phyloP scores from a whole-genome alignment of 1,284 basidiomycete genomes.

The Leucoagaricus sp. region DNA sequence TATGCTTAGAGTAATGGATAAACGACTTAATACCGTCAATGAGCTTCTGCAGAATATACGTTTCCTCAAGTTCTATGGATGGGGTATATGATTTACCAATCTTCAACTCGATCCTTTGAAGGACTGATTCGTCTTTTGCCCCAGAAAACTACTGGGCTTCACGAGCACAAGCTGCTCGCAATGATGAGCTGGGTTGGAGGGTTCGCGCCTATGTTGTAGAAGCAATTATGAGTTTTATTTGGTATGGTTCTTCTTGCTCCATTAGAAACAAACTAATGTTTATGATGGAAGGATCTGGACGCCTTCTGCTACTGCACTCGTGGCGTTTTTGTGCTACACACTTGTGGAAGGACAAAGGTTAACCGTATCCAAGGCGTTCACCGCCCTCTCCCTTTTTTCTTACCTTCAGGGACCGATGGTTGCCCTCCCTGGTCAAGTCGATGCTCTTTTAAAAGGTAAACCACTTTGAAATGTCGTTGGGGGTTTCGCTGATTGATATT shows the following conservation, averaged over 20 bases:
- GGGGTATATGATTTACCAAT: conserved; percentile 46
- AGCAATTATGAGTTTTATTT: conserved; percentile 62
- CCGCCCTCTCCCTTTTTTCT: conserved; percentile 64
- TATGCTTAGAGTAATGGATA: conserved; percentile 72
- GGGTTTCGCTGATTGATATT: conserved; percentile 13
- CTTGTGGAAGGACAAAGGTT: conserved; percentile 56
- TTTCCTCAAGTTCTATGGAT: conserved; percentile 73
- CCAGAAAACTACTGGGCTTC: conserved; percentile 56
- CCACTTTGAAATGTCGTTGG: neutral
- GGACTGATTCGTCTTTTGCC: neutral
- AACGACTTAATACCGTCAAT: conserved; percentile 75
- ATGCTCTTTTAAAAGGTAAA: conserved; percentile 62
- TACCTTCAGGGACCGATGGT: conserved; percentile 68
- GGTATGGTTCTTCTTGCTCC: conserved; percentile 35
- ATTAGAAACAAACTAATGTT: neutral
- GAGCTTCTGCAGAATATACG: conserved; percentile 77
- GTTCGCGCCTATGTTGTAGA: conserved; percentile 63
- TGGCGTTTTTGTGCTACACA: conserved; percentile 66
- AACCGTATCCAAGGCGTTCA: conserved; percentile 71
- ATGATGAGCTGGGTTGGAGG: conserved; percentile 62
- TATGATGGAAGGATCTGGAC: conserved; percentile 58
- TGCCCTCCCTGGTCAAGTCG: conserved; percentile 59
- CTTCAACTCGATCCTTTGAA: neutral
- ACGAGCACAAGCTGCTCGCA: conserved; percentile 50
- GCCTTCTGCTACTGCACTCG: conserved; percentile 65